A percentile compares a stretch with the other conserved stretches of the same genome.
phyloP scores from a whole-genome alignment of 805 yeast species.

The Scheffersomyces ergatensis region DNA sequence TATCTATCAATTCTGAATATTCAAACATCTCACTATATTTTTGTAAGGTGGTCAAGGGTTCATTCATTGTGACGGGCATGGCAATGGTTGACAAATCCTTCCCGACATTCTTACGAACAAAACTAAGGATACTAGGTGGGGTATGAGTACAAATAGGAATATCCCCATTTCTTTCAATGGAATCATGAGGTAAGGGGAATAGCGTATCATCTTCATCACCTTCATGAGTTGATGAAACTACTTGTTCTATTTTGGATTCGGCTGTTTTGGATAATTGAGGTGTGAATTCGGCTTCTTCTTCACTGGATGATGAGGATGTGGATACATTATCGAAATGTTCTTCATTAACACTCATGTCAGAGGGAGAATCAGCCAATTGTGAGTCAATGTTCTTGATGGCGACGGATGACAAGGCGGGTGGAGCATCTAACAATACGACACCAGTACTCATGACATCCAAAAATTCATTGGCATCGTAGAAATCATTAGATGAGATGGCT shows the following conservation, averaged over 20 bases:
- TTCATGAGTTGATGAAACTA: not conserved
- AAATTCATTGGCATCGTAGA: conserved; percentile 65
- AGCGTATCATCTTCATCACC: conserved; percentile 36
- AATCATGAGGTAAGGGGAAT: conserved; percentile 63
- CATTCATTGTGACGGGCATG: conserved; percentile 94
- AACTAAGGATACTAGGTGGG: conserved; percentile 81
- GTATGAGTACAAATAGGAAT: conserved; percentile 56
- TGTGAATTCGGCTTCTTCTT: conserved; percentile 1
- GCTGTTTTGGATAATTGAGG: not conserved
- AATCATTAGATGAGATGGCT: conserved; percentile 28
- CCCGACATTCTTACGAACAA: conserved; percentile 87
- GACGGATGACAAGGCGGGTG: conserved; percentile 1
- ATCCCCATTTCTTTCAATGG: conserved; percentile 54
- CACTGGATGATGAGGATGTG: conserved; percentile 16
- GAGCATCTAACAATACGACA: conserved; percentile 47
- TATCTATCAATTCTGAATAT: conserved; percentile 63
- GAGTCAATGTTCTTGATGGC: not conserved
- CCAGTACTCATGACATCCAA: conserved; percentile 47
- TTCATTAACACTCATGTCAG: conserved; percentile 11
- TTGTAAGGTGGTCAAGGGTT: conserved; percentile 83
- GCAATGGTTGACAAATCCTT: conserved; percentile 82
- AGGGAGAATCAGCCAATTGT: not conserved
- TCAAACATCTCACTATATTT: conserved; percentile 78
- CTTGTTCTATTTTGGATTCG: not conserved
- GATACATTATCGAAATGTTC: conserved; percentile 18